These are phyloP conservation scores for Obba rivulosa DNA, from an alignment of 768 basidiomycete genomes.

Conservation along the genomic window DNA sequence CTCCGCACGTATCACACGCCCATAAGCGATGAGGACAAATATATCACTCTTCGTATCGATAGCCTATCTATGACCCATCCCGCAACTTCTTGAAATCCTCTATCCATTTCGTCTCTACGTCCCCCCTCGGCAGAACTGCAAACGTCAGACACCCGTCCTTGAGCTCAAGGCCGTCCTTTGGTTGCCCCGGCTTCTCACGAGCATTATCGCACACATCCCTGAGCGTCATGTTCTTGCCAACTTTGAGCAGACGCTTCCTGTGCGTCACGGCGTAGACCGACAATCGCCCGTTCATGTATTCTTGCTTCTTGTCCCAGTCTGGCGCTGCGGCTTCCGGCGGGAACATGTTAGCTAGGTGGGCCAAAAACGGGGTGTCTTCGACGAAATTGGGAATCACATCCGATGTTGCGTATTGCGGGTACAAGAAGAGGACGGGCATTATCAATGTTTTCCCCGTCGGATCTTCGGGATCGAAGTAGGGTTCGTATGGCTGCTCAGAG, in stretches of 20 bases:
- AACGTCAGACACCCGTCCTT: slow-evolving; percentile 80
- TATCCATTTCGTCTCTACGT: slow-evolving; percentile 78
- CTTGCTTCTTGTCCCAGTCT: slow-evolving; percentile 67
- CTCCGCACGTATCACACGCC: too few species aligned
- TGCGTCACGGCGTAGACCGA: slow-evolving; percentile 82
- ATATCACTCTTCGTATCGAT: too few species aligned
- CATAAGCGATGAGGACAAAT: too few species aligned
- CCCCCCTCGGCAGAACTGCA: slow-evolving; percentile 72
- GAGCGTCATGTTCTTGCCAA: slow-evolving; percentile 87
- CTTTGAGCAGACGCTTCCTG: slow-evolving; percentile 74
- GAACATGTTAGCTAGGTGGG: slow-evolving; percentile 79
- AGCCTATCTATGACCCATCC: neutral
- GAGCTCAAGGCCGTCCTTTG: slow-evolving; percentile 75
- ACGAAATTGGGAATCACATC: slow-evolving; percentile 85
- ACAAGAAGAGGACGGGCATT: slow-evolving; percentile 88
- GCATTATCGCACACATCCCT: slow-evolving; percentile 67
- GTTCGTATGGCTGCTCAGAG: slow-evolving; percentile 50
- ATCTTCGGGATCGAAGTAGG: slow-evolving; percentile 66
- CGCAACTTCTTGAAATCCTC: slow-evolving; percentile 66
- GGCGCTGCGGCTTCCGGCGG: slow-evolving; percentile 62
- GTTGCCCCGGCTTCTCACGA: slow-evolving; percentile 52
- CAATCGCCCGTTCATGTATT: slow-evolving; percentile 62
- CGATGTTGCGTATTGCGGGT: slow-evolving; percentile 84
- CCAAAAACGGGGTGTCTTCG: slow-evolving; percentile 78
- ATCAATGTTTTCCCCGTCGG: slow-evolving; percentile 54